A percentile compares a stretch with the other conserved stretches of the same genome.
These are phyloP conservation scores for Leccinum boreale DNA, from an alignment of 768 basidiomycete species.

Conservation along the genomic window DNA sequence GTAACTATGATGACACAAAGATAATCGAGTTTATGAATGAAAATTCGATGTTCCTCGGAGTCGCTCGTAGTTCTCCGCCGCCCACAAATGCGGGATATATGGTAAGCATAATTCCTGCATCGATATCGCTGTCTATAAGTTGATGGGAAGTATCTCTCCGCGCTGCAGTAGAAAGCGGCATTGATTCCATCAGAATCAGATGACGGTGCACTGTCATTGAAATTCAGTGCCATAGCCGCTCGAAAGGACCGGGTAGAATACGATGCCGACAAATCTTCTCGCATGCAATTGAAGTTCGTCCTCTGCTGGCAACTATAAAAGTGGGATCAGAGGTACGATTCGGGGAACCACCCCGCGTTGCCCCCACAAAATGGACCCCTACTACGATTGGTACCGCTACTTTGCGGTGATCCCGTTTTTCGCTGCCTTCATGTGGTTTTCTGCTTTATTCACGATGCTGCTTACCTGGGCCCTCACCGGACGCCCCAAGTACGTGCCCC, in stretches of 20 bases:
- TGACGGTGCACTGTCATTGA: too few relatives aligned
- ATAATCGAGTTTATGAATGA: background rate
- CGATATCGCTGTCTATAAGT: background rate
- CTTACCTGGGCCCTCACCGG: slow-evolving; percentile 71
- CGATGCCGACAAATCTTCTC: background rate
- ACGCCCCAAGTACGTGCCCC: slow-evolving; percentile 46
- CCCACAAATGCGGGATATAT: too few relatives aligned
- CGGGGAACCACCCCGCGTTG: too few relatives aligned
- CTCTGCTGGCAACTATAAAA: slow-evolving; percentile 7
- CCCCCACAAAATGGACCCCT: slow-evolving; percentile 12
- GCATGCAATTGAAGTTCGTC: background rate
- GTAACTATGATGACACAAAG: background rate
- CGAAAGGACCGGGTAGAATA: background rate
- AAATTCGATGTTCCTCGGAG: background rate
- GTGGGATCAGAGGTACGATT: background rate
- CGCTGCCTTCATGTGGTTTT: slow-evolving; percentile 63
- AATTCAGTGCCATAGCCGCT: background rate
- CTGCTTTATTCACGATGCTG: slow-evolving; percentile 67
- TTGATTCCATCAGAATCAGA: background rate
- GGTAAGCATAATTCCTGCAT: background rate
- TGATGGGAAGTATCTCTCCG: background rate
- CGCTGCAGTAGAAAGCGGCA: background rate
- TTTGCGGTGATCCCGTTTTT: slow-evolving; percentile 68
- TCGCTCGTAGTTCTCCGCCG: background rate
- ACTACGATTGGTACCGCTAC: slow-evolving; percentile 41